Conservation (phyloP, 345 rosid genomes). For the Dipteronia dyeriana region DNA sequence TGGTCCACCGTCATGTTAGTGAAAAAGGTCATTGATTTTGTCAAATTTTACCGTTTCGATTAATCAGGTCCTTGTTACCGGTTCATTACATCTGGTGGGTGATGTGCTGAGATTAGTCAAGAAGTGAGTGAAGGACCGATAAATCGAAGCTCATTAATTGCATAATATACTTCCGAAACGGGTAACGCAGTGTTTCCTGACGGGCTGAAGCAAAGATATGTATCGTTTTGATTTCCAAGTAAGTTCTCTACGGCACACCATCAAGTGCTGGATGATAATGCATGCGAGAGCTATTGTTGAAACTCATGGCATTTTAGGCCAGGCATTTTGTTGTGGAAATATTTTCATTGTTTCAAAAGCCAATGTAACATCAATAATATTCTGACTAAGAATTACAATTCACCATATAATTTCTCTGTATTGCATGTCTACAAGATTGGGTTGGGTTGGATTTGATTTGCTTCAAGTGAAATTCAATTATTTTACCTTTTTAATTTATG, state of each 20-base stretch:
- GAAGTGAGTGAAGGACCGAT: slow-evolving; percentile 37
- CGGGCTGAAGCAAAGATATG: not conserved
- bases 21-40: not conserved
- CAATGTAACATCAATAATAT: not conserved
- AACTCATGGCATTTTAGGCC: not conserved
- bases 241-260: not conserved
- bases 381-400: not conserved
- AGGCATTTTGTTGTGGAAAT: not conserved
- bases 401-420: too few species aligned
- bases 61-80: slow-evolving; percentile 78
- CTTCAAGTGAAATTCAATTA: too few species aligned
- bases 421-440: too few species aligned
- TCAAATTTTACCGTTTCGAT: slow-evolving; percentile 3
- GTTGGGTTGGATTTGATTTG: too few species aligned
- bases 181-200: too few species aligned
- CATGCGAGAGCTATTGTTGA: not conserved
- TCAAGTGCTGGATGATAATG: not conserved
- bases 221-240: not conserved
- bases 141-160: not conserved
- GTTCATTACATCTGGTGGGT: slow-evolving; percentile 92
- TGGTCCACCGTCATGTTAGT: not conserved
- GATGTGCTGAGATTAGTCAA: slow-evolving; percentile 77
- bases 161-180: not conserved
- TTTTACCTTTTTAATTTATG: too few species aligned
- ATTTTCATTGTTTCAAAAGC: not conserved